Conservation (phyloP, 2,329 filamentous ascomycete species). For the Hymenoscyphus fraxineus region DNA sequence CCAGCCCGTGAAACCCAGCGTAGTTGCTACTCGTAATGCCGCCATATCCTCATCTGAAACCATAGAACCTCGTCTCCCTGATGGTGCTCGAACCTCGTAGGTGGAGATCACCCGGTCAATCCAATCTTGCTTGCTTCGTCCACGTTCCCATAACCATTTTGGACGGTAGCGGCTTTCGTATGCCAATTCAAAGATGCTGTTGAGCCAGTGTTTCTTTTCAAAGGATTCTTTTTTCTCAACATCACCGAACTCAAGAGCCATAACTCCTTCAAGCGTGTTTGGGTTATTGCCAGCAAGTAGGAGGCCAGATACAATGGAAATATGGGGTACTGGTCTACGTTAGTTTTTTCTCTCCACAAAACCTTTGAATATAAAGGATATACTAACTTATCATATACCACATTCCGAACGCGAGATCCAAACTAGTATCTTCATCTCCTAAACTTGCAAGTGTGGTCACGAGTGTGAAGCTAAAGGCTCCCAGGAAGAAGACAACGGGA, state of each 20-base stretch:
- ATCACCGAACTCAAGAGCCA: slow-evolving; percentile 20
- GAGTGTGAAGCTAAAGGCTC: slow-evolving; percentile 21
- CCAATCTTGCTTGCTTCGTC: slow-evolving; percentile 20
- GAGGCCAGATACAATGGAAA: slow-evolving; percentile 20
- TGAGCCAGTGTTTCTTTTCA: slow-evolving; percentile 7
- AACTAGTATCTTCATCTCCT: slow-evolving; percentile 17
- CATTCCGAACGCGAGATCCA: slow-evolving; percentile 22
- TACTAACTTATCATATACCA: slow-evolving; percentile 25
- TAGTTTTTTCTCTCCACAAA: too few species aligned
- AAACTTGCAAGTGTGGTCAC: slow-evolving; percentile 11
- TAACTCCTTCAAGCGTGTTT: slow-evolving; percentile 20
- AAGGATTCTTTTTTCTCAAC: slow-evolving; percentile 11
- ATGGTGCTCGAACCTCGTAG: slow-evolving; percentile 13
- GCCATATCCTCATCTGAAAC: slow-evolving; percentile 18
- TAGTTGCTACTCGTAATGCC: slow-evolving; percentile 14
- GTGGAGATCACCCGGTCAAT: slow-evolving; percentile 16
- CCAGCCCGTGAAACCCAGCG: slow-evolving; percentile 17
- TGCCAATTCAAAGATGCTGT: slow-evolving; percentile 16
- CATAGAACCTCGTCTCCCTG: slow-evolving; percentile 4
- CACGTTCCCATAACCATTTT: slow-evolving; percentile 21
- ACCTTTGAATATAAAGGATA: too few species aligned
- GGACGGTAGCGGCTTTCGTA: slow-evolving; percentile 20
- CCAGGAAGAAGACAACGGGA: slow-evolving; percentile 26
- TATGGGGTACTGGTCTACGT: slow-evolving; percentile 13
- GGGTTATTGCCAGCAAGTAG: slow-evolving; percentile 25